A percentile compares a stretch with the other conserved stretches of the same genome.
Evolutionary conservation across 2,329 filamentous ascomycete genomes (phyloP).

Genomic region (Ophiocordyceps australis): DNA sequence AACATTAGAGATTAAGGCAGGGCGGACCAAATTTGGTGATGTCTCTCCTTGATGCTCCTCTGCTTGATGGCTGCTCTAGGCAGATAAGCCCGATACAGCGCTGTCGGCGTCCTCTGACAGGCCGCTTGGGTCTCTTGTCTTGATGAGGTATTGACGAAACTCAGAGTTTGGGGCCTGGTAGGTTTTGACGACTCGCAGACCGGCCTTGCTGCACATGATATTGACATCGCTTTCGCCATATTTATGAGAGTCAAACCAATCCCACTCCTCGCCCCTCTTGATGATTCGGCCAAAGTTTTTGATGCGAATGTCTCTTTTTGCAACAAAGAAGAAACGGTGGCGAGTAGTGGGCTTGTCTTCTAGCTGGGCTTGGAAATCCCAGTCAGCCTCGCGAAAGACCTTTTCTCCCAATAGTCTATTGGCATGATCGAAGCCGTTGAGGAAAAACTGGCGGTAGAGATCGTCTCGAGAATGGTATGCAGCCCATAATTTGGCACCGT

Average conservation of each 20-base stretch:
- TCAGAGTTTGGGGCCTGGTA: conserved; percentile 19
- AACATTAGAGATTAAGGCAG: too few species aligned
- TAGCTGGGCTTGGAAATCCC: conserved; percentile 17
- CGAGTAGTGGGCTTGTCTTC: conserved; percentile 16
- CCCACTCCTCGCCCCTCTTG: conserved; percentile 14
- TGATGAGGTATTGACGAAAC: conserved; percentile 21
- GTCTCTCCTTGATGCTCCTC: too few species aligned
- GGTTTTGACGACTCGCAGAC: conserved; percentile 14
- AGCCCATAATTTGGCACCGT: conserved; percentile 18
- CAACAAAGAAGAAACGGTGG: conserved; percentile 20
- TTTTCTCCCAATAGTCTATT: conserved; percentile 15
- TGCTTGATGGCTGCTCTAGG: too few species aligned
- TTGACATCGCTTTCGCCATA: conserved; percentile 16
- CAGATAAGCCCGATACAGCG: conserved; percentile 15
- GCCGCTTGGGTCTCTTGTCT: conserved; percentile 10
- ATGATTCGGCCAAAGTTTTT: conserved; percentile 9
- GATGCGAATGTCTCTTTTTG: conserved; percentile 14
- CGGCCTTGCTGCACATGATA: conserved; percentile 19
- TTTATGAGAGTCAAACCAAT: conserved; percentile 26
- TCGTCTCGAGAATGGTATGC: conserved; percentile 19
- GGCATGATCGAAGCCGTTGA: conserved; percentile 18
- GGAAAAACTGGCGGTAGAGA: conserved; percentile 17
- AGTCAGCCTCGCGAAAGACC: conserved; percentile 17
- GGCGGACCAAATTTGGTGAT: too few species aligned
- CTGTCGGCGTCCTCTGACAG: conserved; percentile 17